phyloP scores from a whole-genome alignment of 1,284 basidiomycete genomes.

The Trichosporon coremiiforme region DNA sequence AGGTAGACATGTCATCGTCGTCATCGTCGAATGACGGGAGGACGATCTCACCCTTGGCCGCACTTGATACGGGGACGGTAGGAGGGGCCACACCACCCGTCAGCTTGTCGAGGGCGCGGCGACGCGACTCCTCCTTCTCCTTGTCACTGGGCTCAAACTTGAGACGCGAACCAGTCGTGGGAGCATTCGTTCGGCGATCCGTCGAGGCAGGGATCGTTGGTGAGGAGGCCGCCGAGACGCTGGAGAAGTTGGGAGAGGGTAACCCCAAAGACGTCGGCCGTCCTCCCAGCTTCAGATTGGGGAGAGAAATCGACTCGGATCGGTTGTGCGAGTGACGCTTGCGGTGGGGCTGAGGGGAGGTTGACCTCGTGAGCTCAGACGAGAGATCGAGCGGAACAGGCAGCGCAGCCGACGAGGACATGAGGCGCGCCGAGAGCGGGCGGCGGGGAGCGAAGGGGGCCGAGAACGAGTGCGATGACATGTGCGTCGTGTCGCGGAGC shows the following conservation, averaged over 20 bases:
- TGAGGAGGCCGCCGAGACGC: conserved; percentile 39
- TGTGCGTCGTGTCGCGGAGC: conserved; percentile 23
- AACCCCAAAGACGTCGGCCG: conserved; percentile 46
- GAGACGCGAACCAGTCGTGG: conserved; percentile 32
- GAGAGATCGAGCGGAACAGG: conserved; percentile 24
- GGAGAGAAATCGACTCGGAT: conserved; percentile 53
- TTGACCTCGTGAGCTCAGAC: conserved; percentile 33
- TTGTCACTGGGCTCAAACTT: conserved; percentile 54
- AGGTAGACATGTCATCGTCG: conserved; percentile 38
- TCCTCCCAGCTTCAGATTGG: conserved; percentile 47
- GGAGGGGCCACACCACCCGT: conserved; percentile 35
- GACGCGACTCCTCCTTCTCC: conserved; percentile 49
- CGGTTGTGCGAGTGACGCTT: conserved; percentile 53
- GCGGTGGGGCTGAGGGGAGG: conserved; percentile 20
- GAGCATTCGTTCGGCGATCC: conserved; percentile 15
- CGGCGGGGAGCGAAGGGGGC: conserved; percentile 11
- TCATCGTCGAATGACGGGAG: conserved; percentile 52
- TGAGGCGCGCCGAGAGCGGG: neutral
- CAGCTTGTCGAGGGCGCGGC: conserved; percentile 51
- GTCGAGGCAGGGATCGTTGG: conserved; percentile 30
- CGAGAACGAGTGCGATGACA: conserved; percentile 19
- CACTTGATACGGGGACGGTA: conserved; percentile 20
- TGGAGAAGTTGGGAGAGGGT: conserved; percentile 39
- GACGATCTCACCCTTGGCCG: conserved; percentile 38
- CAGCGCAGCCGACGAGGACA: conserved; percentile 18